Evolutionary conservation across 1,139 yeast species (phyloP).

Genomic region (Nakaseomyces glabratus): DNA sequence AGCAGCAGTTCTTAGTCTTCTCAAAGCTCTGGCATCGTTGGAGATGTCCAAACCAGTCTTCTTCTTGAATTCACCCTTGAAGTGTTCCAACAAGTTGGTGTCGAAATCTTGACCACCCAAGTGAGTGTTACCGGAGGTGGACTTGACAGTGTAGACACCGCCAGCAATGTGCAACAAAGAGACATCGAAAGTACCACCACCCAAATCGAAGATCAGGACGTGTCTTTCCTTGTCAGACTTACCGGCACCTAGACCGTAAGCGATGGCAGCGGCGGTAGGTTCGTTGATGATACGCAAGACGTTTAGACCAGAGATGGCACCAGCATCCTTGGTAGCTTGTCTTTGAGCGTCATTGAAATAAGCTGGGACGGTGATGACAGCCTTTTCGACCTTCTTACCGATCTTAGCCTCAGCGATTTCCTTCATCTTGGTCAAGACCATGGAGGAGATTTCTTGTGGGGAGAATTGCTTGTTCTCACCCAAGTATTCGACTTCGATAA

Average conservation of each 20-base stretch:
- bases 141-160: slow-evolving; percentile 97
- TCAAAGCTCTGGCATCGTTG: slow-evolving; percentile 83
- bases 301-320: slow-evolving; percentile 95
- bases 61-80: slow-evolving; percentile 88
- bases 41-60: slow-evolving; percentile 88
- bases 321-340: slow-evolving; percentile 98
- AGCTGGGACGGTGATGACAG: slow-evolving; percentile 95
- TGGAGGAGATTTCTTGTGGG: slow-evolving; percentile 93
- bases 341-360: slow-evolving; percentile 96
- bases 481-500: slow-evolving; percentile 87
- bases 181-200: slow-evolving; percentile 99
- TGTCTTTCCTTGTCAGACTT: slow-evolving; percentile 80
- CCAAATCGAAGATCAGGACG: slow-evolving; percentile 89
- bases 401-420: slow-evolving; percentile 95
- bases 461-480: slow-evolving; percentile 88
- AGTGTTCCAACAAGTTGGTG: slow-evolving; percentile 86
- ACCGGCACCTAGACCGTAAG: slow-evolving; percentile 89
- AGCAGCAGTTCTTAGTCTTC: slow-evolving; percentile 96
- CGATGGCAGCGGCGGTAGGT: slow-evolving; percentile 98
- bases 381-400: slow-evolving; percentile 88
- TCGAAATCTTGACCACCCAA: slow-evolving; percentile 99
- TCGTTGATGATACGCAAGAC: slow-evolving; percentile 95
- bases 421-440: slow-evolving; percentile 97
- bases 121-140: slow-evolving; percentile 99
- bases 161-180: slow-evolving; percentile 90